Evolutionary conservation across 2,329 filamentous ascomycete species (phyloP).

Genomic region (Epicoccum sorghinum): DNA sequence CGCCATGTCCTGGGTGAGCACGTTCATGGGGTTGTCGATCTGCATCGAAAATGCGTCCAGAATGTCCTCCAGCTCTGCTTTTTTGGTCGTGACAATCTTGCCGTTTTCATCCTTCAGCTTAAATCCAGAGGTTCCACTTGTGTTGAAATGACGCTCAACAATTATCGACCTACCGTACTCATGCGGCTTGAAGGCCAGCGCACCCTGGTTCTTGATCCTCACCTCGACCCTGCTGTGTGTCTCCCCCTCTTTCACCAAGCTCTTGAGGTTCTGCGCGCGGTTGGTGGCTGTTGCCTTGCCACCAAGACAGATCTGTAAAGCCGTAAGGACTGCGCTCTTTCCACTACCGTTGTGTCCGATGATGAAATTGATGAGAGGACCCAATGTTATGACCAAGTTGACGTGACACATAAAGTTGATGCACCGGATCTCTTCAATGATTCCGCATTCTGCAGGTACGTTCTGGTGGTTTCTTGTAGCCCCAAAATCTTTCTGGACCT

Average conservation of each 20-base stretch:
- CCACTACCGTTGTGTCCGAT: constrained; percentile 97
- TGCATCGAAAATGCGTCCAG: constrained; percentile 92
- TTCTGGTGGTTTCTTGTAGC: constrained; percentile 56
- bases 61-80: constrained; percentile 87
- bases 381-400: constrained; percentile 80
- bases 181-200: constrained; percentile 81
- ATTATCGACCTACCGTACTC: constrained; percentile 84
- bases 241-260: constrained; percentile 86
- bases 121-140: constrained; percentile 77
- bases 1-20: constrained; percentile 93
- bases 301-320: constrained; percentile 90
- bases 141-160: constrained; percentile 88
- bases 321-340: constrained; percentile 94
- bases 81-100: constrained; percentile 79
- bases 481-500: constrained; percentile 33
- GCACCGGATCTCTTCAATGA: constrained; percentile 85
- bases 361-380: constrained; percentile 96
- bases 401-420: constrained; percentile 97
- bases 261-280: constrained; percentile 85
- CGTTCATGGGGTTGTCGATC: constrained; percentile 95
- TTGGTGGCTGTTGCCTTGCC: constrained; percentile 94
- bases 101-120: constrained; percentile 79
- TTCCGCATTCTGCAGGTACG: constrained; percentile 77
- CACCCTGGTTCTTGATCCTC: constrained; percentile 87
- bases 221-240: constrained; percentile 76